A percentile compares a stretch with the other conserved stretches of the same genome.
Evolutionary conservation across 2,329 filamentous ascomycete species (phyloP).

Genomic region (Verticillium isaacii): DNA sequence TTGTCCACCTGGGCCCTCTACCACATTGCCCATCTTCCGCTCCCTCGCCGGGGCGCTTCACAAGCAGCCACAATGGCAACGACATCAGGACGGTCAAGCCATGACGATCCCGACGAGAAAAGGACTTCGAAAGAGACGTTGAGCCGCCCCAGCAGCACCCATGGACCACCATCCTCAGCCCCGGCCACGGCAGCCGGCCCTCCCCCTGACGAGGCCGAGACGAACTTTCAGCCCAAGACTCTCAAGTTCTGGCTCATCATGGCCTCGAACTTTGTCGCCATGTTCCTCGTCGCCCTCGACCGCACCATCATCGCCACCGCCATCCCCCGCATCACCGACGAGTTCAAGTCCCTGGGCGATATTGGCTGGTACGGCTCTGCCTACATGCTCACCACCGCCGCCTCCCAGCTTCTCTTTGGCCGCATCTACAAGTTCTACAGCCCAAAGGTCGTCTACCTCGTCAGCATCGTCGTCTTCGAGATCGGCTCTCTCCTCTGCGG

Average conservation of each 20-base stretch:
- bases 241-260: constrained; percentile 52
- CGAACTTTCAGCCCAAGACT: constrained; percentile 46
- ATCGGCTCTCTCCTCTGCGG: constrained; percentile 51
- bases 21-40: neutral
- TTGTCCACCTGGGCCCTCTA: neutral
- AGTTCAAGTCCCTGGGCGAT: constrained; percentile 53
- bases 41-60: neutral
- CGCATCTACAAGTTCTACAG: constrained; percentile 46
- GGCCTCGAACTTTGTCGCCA: constrained; percentile 46
- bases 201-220: neutral
- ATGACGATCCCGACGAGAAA: neutral
- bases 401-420: constrained; percentile 45
- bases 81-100: neutral
- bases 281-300: constrained; percentile 55
- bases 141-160: neutral
- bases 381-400: constrained; percentile 55
- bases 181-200: neutral
- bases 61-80: neutral
- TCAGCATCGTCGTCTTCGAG: constrained; percentile 46
- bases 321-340: constrained; percentile 50
- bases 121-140: neutral
- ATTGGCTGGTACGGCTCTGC: constrained; percentile 60
- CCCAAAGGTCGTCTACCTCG: constrained; percentile 40
- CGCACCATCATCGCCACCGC: constrained; percentile 53
- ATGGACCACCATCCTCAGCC: neutral